Evolutionary conservation across 2,329 filamentous ascomycete species (phyloP), one percentile per base, ranked within the genome.

Genomic region (Cryphonectria japonica): DNA sequence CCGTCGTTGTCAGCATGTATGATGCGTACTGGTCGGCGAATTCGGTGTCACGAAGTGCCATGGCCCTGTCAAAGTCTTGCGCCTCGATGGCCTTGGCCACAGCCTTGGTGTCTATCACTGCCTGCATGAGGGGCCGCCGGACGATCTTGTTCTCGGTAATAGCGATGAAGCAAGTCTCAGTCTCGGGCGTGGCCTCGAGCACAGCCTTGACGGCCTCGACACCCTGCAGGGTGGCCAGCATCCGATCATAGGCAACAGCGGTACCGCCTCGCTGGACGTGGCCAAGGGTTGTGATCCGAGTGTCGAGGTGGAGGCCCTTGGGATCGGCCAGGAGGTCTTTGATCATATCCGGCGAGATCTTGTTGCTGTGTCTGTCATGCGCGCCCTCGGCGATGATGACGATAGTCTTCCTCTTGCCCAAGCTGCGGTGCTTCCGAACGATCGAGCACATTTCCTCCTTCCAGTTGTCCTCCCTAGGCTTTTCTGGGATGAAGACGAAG

Each of bases 61-160:
- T 97, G 57, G 96, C 96, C 72, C 85, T 89, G 50, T 92, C 91
- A 78, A 98, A 99, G 76, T 98, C 91, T 79, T 94, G 95, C 69
- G 86, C 89, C 34, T 93, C 88, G 71, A 99, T 97, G 43, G 93
- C 92, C 75, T 88, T 88, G 19, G 94, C 89, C 0, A 98, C 93
- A 69, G 92, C 88, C 80, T 98, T 92, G 39, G 96, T 99, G 77
- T 94, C 89, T 63, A 88, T 84, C 14, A 99, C 96, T 1, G 96
- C 95, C 78, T 97, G 89, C 85, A 98, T 92, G 37, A 99, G 85
- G 29, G 94, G 92, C 76, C 95, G 94, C 69, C 95, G 90, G 74
- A 94, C 91, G 79, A 99, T 98, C 84, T 99, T 97, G 87, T 98
- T 98, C 85, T 99, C 96, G 74, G 92, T 95, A 76, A 99, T 95